Evolutionary conservation across 805 yeast genomes (phyloP).

Genomic region (Hanseniaspora vineae): DNA sequence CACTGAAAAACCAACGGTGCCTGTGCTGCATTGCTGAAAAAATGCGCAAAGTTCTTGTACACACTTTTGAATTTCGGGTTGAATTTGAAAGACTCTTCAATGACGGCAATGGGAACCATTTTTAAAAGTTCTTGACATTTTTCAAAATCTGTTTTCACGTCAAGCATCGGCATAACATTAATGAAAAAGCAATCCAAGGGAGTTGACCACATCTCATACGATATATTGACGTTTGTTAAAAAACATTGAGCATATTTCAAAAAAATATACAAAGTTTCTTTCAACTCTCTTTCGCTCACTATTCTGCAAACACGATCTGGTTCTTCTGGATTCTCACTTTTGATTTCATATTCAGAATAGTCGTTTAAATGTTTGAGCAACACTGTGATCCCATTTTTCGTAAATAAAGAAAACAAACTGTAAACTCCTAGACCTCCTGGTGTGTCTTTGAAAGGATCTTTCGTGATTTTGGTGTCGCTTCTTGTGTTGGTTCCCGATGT

Average conservation of each 20-base stretch:
- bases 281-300: slow-evolving; percentile 8
- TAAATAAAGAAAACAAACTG: no score
- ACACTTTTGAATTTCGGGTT: neutral
- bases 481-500: no score
- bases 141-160: neutral
- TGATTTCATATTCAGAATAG: no score
- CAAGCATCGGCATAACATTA: neutral
- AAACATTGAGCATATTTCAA: slow-evolving; percentile 20
- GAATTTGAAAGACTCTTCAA: neutral
- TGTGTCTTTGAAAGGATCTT: no score
- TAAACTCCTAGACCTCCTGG: no score
- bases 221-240: slow-evolving; percentile 11
- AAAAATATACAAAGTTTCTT: slow-evolving; percentile 18
- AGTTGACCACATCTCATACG: slow-evolving; percentile 5
- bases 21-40: neutral
- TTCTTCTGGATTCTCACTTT: slow-evolving; percentile 7
- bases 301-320: slow-evolving; percentile 3
- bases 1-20: neutral
- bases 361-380: no score
- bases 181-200: slow-evolving; percentile 4
- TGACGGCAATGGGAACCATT: neutral
- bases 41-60: neutral
- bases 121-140: neutral
- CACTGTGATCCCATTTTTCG: no score
- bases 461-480: no score